Percentiles rank a stretch among this genome's conserved stretches.
Conservation (phyloP, 2,329 filamentous ascomycete species). For the Chaetothyriales sp. region DNA sequence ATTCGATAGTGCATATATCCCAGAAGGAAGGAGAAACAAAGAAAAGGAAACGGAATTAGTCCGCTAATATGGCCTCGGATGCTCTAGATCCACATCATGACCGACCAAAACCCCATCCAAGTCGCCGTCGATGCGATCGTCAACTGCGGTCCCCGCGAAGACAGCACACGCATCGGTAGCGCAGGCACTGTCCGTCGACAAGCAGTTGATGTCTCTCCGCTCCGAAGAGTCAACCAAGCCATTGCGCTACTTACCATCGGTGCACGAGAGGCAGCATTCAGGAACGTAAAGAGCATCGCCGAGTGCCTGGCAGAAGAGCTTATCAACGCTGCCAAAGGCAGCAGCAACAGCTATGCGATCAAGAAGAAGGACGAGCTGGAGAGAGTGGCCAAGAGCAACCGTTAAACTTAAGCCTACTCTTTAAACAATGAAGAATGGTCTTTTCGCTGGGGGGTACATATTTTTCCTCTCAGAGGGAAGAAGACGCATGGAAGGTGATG, state of each 20-base stretch:
- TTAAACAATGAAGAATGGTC: background rate
- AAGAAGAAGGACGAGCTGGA: constrained; percentile 99
- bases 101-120: constrained; percentile 99
- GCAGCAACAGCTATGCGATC: constrained; percentile 99
- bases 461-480: background rate
- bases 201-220: constrained; percentile 98
- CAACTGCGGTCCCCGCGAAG: constrained; percentile 99
- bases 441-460: background rate
- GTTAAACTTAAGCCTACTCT: constrained; percentile 54
- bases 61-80: background rate
- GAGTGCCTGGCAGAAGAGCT: constrained; percentile 99
- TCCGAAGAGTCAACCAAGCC: constrained; percentile 99
- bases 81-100: constrained; percentile 95
- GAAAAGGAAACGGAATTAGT: constrained; percentile 10
- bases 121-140: constrained; percentile 98
- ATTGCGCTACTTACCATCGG: constrained; percentile 98
- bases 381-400: constrained; percentile 99
- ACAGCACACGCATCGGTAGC: constrained; percentile 98
- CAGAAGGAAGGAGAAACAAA: constrained; percentile 6
- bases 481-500: background rate
- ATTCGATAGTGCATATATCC: background rate
- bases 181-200: constrained; percentile 99
- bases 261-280: constrained; percentile 96
- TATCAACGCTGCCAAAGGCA: constrained; percentile 99
- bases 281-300: constrained; percentile 99